Evolutionary conservation across 2,329 filamentous ascomycete genomes (phyloP), one percentile per base, ranked within the genome.

Genomic region (Aphanocladium album): DNA sequence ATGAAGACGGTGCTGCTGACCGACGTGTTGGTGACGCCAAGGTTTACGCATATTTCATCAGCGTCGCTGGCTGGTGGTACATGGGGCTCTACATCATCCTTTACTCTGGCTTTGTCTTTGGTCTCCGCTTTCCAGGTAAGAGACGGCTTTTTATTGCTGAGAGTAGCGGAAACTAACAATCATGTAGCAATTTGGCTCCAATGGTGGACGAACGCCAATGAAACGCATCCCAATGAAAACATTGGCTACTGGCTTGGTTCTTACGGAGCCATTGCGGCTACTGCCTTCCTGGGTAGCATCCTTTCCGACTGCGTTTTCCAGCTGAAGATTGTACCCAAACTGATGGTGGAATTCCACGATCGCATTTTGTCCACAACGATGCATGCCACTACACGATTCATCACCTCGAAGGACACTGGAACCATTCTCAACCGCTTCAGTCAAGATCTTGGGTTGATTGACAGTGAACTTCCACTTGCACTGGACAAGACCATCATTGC

Each of bases 361-460:
- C 61, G 62, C 11, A 30, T 68, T 0, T 64, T 76, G 1, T 59
- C 59, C 4, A 73, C 73, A 0, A 71, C 74, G 7, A 71, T 75
- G 62, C 54, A 61, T 6, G 69, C 72, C 7, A 69, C 73, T 1
- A 69, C 74, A n/a, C 64, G 63, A 3, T 75, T 76, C 64, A 71
- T 77, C 51, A 71, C 72, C 0, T 69, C 65, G 4, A 75, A 74
- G 1, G 73, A 76, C 57, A 70, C 67, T 7, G 74, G 74, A 8
- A 64, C 70, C 0, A 69, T 72, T 2, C 70, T 71, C 21, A 76
- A 77, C n/a, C 63, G 73, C 23, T 77, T 77, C 60, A 75, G 73
- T 2, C 75, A 77, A 56, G 75, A 77, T 62, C 72, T 77, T 60
- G 70, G 73, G 0, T 63, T 77, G 3, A 69, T 77, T 25, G 74